Evolutionary conservation across 495 filamentous ascomycete species (phyloP), one percentile per base, ranked within the genome.

Genomic region (Penicillium desertorum): DNA sequence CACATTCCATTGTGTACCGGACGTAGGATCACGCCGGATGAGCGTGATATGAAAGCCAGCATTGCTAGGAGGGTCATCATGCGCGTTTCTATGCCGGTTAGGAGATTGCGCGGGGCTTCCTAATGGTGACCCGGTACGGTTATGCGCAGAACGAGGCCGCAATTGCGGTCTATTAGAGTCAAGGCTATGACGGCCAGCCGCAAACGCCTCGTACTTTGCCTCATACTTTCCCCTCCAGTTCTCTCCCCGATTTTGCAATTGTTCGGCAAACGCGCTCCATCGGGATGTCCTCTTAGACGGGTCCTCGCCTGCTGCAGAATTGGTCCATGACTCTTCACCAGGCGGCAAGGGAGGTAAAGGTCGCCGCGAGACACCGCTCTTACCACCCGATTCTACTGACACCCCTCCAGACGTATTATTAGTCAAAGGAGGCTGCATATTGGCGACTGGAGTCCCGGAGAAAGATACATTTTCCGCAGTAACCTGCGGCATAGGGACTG

Each of bases 1-100:
- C 27, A 97, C 85, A 62, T 97, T 96, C 90, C 90, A 96, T 68
- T 98, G 94, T 39, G 78, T 81, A 11, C 86, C 85, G 25, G 87
- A 86, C 1, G 83, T 76, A 3, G 91, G 88, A 71, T 97, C 91
- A 34, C 94, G 88, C 14, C 94, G 88, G 51, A 98, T 96, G 12
- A 98, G 74, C 0, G 89, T 96, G 30, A 97, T 81, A n/a, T 85
- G 84, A 79, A 85, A 73, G 7, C 71, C 68, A 12, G 65, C 25
- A 54, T 63, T 54, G 45, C 32, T 63, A 27, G 11, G 54, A 44
- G 48, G 47, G 14, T 34, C 49, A 4, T 37, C 43, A 16, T 29
- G 19, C n/a, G 45, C 10, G 39, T 27, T 48, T 30, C 39, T 46
- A 16, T 46, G 55, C 14, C 65, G 65, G 45, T n/a, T 62, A 4